A percentile compares a stretch with the other conserved stretches of the same genome.
Conservation (phyloP, 2,329 filamentous ascomycete species). For the Westerdykella aurantiaca region DNA sequence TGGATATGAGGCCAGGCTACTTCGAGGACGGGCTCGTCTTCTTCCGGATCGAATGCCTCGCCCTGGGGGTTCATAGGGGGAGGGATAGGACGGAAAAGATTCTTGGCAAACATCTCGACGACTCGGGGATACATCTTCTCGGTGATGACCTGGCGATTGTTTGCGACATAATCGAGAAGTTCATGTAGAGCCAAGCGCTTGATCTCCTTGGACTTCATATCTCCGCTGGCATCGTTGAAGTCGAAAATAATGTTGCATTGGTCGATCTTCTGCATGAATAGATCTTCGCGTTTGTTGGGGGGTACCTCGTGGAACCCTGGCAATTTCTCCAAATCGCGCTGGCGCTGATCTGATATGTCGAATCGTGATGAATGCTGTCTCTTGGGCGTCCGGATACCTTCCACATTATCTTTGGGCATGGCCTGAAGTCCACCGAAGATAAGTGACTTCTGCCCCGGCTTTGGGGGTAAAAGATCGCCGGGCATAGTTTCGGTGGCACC, state of each 20-base stretch:
- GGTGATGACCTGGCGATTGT: slow-evolving; percentile 96
- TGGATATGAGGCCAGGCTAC: slow-evolving; percentile 99
- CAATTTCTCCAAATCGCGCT: slow-evolving; percentile 90
- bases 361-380: slow-evolving; percentile 96
- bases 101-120: slow-evolving; percentile 99
- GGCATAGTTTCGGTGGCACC: slow-evolving; percentile 97
- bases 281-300: slow-evolving; percentile 86
- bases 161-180: slow-evolving; percentile 94
- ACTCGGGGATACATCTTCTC: slow-evolving; percentile 98
- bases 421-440: slow-evolving; percentile 86
- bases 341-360: slow-evolving; percentile 86
- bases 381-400: slow-evolving; percentile 90
- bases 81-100: slow-evolving; percentile 92
- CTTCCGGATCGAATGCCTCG: slow-evolving; percentile 96
- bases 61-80: slow-evolving; percentile 97
- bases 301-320: slow-evolving; percentile 97
- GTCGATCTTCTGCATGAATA: slow-evolving; percentile 99
- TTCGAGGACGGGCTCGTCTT: slow-evolving; percentile 95
- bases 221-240: slow-evolving; percentile 95
- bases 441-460: slow-evolving; percentile 81
- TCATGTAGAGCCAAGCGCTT: slow-evolving; percentile 94
- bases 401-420: slow-evolving; percentile 92
- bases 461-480: slow-evolving; percentile 89
- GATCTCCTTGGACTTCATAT: slow-evolving; percentile 99
- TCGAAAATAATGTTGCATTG: slow-evolving; percentile 99